Percentiles rank a stretch among this genome's conserved stretches.
Evolutionary conservation across 441 rosid species (phyloP).

Genomic region (Omphalea diandra): DNA sequence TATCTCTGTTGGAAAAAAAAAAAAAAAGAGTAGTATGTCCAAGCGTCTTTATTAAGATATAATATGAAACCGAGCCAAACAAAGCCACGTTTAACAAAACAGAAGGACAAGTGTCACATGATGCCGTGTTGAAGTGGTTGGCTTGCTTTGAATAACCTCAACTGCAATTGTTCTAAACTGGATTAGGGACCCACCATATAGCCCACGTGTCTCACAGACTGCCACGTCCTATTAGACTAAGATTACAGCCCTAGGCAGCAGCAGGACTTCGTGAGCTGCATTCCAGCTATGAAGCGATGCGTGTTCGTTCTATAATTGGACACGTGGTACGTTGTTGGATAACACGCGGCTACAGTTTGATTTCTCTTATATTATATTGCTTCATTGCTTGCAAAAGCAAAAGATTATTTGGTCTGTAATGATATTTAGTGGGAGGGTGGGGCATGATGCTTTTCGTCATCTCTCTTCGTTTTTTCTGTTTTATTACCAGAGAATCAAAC

Average conservation of each 20-base stretch:
- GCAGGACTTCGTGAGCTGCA: not conserved
- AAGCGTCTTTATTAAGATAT: too few species aligned
- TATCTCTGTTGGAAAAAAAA: too few species aligned
- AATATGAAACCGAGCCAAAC: too few species aligned
- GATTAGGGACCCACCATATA: not conserved
- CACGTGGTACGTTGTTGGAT: not conserved
- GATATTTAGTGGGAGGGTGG: not conserved
- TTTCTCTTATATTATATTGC: too few species aligned
- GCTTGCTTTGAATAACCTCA: conserved; percentile 1
- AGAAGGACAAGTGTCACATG: not conserved
- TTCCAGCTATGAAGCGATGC: not conserved
- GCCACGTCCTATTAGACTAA: conserved; percentile 2
- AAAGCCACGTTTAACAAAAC: not conserved
- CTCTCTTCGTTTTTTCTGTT: too few species aligned
- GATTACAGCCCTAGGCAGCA: too few species aligned
- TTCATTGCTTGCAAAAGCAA: not conserved
- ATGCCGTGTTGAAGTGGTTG: not conserved
- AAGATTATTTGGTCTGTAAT: not conserved
- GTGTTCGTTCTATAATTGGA: not conserved
- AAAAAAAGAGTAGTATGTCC: too few species aligned
- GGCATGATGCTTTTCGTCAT: not conserved
- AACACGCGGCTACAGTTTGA: not conserved
- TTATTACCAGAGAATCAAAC: too few species aligned
- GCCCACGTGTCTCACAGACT: conserved; percentile 8
- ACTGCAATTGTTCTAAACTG: conserved; percentile 16